Percentiles rank a stretch among this genome's conserved stretches.
phyloP scores from a whole-genome alignment of 2,329 filamentous ascomycete species.

The Leptographium lundbergii region DNA sequence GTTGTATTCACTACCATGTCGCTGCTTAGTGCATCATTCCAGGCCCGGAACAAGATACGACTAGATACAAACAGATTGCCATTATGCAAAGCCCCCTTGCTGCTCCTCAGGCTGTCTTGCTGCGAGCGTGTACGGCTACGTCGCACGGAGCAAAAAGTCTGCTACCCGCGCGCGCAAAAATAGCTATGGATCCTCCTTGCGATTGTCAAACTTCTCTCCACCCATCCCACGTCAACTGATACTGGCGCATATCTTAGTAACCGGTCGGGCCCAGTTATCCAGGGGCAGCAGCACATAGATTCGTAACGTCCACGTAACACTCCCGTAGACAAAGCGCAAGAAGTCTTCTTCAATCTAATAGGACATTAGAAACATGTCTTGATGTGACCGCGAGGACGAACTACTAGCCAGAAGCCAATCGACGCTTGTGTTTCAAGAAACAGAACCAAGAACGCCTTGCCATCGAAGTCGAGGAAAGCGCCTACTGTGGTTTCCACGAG shows the following conservation, averaged over 20 bases:
- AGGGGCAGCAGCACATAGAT: not conserved
- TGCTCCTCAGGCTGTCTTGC: not conserved
- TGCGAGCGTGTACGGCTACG: not conserved
- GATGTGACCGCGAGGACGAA: not conserved
- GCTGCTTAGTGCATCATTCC: too few species aligned
- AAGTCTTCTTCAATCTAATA: not conserved
- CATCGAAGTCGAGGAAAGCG: not conserved
- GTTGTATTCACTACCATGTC: too few species aligned
- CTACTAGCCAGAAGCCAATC: not conserved
- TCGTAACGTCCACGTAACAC: constrained; percentile 1
- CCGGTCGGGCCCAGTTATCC: not conserved
- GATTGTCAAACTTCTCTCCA: not conserved
- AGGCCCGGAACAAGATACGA: too few species aligned
- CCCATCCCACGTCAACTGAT: not conserved
- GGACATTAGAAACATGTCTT: not conserved
- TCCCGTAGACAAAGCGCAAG: not conserved
- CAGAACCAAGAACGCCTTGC: not conserved
- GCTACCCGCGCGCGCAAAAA: not conserved
- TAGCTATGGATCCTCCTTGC: not conserved
- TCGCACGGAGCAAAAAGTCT: too few species aligned
- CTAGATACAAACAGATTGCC: too few species aligned
- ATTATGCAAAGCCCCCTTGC: too few species aligned
- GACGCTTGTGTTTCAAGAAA: not conserved
- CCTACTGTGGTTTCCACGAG: not conserved
- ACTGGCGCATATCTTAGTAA: not conserved